Conservation (phyloP, 441 rosid genomes). For the Eruca vesicaria region DNA sequence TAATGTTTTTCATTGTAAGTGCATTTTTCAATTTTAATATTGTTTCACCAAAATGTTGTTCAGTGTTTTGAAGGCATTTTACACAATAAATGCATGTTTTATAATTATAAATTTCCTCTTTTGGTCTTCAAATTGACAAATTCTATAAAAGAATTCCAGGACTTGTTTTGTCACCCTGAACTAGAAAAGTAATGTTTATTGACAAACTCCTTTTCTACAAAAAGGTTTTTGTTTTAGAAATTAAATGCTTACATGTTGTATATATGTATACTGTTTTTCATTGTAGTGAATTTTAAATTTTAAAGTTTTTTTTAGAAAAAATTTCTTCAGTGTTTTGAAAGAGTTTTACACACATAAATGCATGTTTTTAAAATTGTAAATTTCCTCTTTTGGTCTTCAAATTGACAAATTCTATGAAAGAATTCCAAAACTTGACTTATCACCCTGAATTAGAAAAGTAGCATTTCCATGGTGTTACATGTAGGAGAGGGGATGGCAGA, state of each 20-base stretch:
- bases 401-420: background rate
- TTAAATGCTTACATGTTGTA: too few relatives aligned
- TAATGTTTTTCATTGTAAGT: background rate
- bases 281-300: background rate
- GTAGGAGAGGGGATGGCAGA: background rate
- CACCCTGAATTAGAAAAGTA: background rate
- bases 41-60: background rate
- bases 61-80: too few relatives aligned
- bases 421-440: background rate
- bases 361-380: background rate
- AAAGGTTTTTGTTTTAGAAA: too few relatives aligned
- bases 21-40: background rate
- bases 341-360: background rate
- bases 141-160: background rate
- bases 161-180: background rate
- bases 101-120: background rate
- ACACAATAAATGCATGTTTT: background rate
- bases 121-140: slow-evolving; percentile 2
- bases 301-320: too few relatives aligned
- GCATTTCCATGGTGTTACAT: slow-evolving; percentile 18
- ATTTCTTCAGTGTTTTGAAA: too few relatives aligned
- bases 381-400: slow-evolving; percentile 1
- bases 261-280: too few relatives aligned
- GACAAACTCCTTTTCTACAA: too few relatives aligned
- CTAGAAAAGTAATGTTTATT: slow-evolving; percentile 1